A percentile compares a stretch with the other conserved stretches of the same genome.
Conservation (phyloP, 352 stramenopile genomes). For the Pythium sp. region DNA sequence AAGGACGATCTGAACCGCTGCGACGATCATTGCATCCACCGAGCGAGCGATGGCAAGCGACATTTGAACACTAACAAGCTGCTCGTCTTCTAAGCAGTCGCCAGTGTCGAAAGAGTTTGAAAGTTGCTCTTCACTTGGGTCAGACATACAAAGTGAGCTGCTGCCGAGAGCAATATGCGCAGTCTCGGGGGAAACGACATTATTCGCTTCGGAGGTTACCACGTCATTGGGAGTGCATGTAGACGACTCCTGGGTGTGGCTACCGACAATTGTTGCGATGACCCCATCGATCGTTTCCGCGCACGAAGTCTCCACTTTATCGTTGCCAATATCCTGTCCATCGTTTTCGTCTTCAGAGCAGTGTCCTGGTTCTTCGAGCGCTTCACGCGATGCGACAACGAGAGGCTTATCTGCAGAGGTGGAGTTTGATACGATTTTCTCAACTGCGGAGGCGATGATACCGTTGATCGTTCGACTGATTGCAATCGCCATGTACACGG, state of each 20-base stretch:
- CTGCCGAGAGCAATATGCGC: neutral
- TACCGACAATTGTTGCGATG: too few species aligned
- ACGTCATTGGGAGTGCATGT: neutral
- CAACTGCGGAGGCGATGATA: slow-evolving; percentile 28
- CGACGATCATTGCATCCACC: slow-evolving; percentile 26
- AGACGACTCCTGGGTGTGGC: neutral
- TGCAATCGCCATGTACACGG: slow-evolving; percentile 25
- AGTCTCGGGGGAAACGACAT: neutral
- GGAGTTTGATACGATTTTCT: slow-evolving; percentile 22
- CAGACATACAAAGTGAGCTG: neutral
- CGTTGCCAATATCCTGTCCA: too few species aligned
- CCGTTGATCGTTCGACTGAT: slow-evolving; percentile 31
- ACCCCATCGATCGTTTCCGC: neutral
- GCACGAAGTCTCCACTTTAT: neutral
- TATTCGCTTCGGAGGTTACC: neutral
- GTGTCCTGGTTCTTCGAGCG: neutral
- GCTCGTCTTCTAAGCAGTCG: neutral
- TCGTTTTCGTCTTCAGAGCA: neutral
- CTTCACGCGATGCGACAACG: neutral
- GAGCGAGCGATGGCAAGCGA: slow-evolving; percentile 25
- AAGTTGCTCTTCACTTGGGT: neutral
- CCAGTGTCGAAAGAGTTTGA: neutral
- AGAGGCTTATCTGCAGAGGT: neutral
- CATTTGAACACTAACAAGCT: slow-evolving; percentile 22
- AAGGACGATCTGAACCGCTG: slow-evolving; percentile 12